Evolutionary conservation across 2,329 filamentous ascomycete genomes (phyloP).

Genomic region (Sphaerulina vaccinii): DNA sequence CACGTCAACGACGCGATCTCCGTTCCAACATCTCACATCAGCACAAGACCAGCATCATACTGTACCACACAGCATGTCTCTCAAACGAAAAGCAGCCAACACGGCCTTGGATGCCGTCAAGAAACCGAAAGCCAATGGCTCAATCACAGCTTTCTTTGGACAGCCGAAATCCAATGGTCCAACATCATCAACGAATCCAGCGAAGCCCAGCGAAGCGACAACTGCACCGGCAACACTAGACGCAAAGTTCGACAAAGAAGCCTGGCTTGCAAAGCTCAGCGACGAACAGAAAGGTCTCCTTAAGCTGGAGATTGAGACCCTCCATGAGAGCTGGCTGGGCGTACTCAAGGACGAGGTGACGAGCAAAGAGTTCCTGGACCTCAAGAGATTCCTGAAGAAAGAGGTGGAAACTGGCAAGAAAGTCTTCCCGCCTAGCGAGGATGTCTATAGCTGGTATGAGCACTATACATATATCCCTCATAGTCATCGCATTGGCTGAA

Average conservation of each 20-base stretch:
- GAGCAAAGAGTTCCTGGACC: conserved; percentile 74
- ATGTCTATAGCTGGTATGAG: conserved; percentile 87
- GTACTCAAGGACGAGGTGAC: conserved; percentile 83
- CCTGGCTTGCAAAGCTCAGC: conserved; percentile 79
- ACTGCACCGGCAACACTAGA: conserved; percentile 37
- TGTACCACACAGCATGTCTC: conserved; percentile 42
- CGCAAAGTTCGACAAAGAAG: conserved; percentile 77
- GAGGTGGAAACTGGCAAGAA: conserved; percentile 73
- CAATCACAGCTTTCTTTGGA: conserved; percentile 87
- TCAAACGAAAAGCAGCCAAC: conserved; percentile 53
- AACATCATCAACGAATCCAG: conserved; percentile 34
- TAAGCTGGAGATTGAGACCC: conserved; percentile 84
- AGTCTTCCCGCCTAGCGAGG: conserved; percentile 81
- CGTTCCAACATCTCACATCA: background rate
- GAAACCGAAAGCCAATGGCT: conserved; percentile 62
- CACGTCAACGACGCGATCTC: no score
- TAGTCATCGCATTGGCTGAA: background rate
- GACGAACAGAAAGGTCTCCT: conserved; percentile 80
- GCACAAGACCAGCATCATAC: conserved; percentile 3
- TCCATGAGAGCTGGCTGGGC: conserved; percentile 88
- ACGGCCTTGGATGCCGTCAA: conserved; percentile 47
- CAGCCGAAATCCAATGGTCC: conserved; percentile 56
- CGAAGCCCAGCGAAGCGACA: conserved; percentile 30
- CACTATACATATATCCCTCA: conserved; percentile 6
- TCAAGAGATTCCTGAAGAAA: conserved; percentile 82